Conservation (phyloP, 139 green algal species). For the Chlamydomonas schloesseri region DNA sequence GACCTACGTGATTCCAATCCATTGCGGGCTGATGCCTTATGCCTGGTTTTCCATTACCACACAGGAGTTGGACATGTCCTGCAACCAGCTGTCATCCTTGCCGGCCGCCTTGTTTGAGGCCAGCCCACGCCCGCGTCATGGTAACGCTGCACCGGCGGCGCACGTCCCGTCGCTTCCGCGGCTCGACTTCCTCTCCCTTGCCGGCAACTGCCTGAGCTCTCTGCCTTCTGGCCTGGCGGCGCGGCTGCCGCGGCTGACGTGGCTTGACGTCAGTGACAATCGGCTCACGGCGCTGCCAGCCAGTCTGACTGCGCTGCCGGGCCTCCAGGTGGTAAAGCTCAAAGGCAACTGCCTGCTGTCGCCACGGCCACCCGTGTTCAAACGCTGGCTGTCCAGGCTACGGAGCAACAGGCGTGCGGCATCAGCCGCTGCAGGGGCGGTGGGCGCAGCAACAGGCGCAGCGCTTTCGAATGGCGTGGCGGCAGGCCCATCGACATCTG, state of each 20-base stretch:
- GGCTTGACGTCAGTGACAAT: constrained; percentile 48
- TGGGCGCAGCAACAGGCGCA: not conserved
- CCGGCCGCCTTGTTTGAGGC: constrained; percentile 43
- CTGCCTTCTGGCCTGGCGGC: not conserved
- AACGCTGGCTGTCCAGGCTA: not conserved
- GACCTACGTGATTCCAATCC: too few species aligned
- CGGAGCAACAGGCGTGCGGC: not conserved
- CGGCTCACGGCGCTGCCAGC: constrained; percentile 8
- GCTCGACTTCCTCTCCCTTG: constrained; percentile 78
- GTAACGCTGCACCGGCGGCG: too few species aligned
- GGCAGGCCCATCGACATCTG: not conserved
- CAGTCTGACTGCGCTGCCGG: not conserved
- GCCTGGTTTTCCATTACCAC: not conserved
- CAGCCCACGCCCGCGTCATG: too few species aligned
- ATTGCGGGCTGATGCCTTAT: not conserved
- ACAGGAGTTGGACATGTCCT: constrained; percentile 50
- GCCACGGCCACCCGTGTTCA: constrained; percentile 4
- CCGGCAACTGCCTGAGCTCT: constrained; percentile 59
- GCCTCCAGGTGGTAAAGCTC: constrained; percentile 29
- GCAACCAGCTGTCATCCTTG: constrained; percentile 66
- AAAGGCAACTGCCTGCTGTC: constrained; percentile 22
- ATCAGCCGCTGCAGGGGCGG: not conserved
- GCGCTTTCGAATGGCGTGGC: not conserved
- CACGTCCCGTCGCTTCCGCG: not conserved
- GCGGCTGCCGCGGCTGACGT: not conserved